Base-by-base conservation (phyloP, 2,329 filamentous ascomycete species). In the Scedosporium dehoogii region DNA sequence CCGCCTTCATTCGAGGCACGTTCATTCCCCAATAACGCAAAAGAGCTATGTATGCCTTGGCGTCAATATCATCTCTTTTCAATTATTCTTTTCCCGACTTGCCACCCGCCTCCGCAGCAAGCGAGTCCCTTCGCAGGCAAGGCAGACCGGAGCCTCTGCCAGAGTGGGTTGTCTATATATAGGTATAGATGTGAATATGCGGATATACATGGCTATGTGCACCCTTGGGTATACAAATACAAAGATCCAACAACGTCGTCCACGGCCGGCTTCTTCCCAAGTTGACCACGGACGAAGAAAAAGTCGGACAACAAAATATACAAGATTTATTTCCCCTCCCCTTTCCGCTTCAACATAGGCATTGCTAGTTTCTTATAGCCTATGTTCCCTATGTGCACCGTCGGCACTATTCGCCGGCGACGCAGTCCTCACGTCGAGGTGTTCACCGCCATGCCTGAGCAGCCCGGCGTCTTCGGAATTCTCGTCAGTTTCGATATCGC, bases 401-500 rank as follows among this genome's bases (percentile, higher is more conserved):
- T 38, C 33, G 33, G 33, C 3, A 38, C 33, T 38, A 38, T 38
- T 38, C 10, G 51, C 51, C 21, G 51, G 51, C 12, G 51, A 55
- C 7, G 51, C 51, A 6, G 51, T 55, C 51, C 51, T 55, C 18
- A 14, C 51, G 23, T 55, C 51, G 23, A 55, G 23, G 23, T 55
- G n/a, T 5, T 55, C 51, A 21, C 12, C 51, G 18, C 18, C 51
- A 25, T 75, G 73, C 12, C 73, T 73, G 48, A 84, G 70, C 29
- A 84, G 71, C 1, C 78, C 79, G 1, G 74, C 74, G 53, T 84
- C 79, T 62, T 79, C 79, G 12, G 73, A 74, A 3, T 75, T 74
- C 6, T 74, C 76, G 41, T 76, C 75, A 41, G 75, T 75, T 25
- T 79, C 79, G 14, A 70, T 67, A 48, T 78, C 76, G 66, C 75